phyloP scores from a whole-genome alignment of 306 rosid genomes.

The Cucurbita moschata region DNA sequence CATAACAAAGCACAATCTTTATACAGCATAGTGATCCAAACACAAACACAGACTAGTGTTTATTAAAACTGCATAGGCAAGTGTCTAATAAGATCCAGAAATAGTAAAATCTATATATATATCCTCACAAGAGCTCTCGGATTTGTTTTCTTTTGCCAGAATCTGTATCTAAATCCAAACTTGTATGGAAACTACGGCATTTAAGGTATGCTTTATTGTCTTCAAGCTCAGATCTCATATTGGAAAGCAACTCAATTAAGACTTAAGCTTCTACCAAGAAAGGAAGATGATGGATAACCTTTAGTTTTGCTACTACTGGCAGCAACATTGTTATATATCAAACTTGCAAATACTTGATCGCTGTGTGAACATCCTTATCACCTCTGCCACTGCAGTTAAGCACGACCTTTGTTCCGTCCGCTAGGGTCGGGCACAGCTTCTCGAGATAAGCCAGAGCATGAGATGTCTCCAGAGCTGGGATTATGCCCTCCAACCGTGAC shows the following conservation, averaged over 20 bases:
- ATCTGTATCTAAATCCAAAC: not conserved
- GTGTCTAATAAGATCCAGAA: not conserved
- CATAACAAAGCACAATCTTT: not conserved
- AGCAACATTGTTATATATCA: constrained; percentile 5
- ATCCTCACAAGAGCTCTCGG: not conserved
- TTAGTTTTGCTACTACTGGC: not conserved
- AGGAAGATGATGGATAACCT: not conserved
- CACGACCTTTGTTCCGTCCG: constrained; percentile 60
- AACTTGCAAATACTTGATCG: constrained; percentile 63
- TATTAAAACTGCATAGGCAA: not conserved
- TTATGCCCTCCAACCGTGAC: constrained; percentile 81
- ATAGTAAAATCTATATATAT: not conserved
- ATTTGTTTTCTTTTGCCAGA: not conserved
- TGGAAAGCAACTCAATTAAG: constrained; percentile 1
- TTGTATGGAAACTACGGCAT: not conserved
- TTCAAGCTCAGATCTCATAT: not conserved
- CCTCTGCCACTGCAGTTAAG: constrained; percentile 91
- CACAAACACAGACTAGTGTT: not conserved
- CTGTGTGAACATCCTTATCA: constrained; percentile 92
- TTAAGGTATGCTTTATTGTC: not conserved
- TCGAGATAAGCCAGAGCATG: constrained; percentile 88
- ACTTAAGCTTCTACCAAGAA: not conserved
- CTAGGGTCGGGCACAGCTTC: constrained; percentile 69
- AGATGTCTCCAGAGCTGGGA: constrained; percentile 93
- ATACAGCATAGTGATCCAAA: not conserved